A percentile compares a stretch with the other conserved stretches of the same genome.
These are phyloP conservation scores for Rhizopus sp. DNA, from an alignment of 371 early-diverging fungal species.

Conservation along the genomic window DNA sequence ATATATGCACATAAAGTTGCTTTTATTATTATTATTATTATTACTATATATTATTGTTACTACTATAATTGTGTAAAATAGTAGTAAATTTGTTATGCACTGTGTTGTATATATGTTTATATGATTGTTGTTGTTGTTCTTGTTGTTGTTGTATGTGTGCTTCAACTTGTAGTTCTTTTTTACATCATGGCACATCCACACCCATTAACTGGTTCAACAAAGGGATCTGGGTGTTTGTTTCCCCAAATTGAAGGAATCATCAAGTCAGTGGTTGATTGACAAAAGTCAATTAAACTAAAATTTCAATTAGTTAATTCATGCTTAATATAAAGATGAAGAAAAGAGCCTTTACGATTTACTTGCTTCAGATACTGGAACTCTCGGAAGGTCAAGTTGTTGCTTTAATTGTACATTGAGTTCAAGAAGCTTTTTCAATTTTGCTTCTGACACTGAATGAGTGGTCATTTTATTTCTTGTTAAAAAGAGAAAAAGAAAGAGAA, in stretches of 20 bases:
- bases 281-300: conserved; percentile 54
- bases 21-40: too few relatives aligned
- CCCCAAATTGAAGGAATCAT: conserved; percentile 85
- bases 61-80: too few relatives aligned
- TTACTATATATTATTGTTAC: too few relatives aligned
- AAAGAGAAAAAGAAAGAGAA: not conserved
- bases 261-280: conserved; percentile 59
- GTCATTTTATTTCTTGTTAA: not conserved
- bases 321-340: conserved; percentile 12
- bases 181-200: conserved; percentile 38
- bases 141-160: too few relatives aligned
- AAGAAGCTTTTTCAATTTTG: conserved; percentile 71
- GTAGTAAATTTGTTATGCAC: too few relatives aligned
- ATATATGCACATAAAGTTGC: not conserved
- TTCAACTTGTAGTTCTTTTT: too few relatives aligned
- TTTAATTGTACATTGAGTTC: conserved; percentile 76
- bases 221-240: conserved; percentile 79
- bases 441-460: conserved; percentile 48
- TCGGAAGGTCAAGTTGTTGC: conserved; percentile 78
- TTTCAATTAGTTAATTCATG: conserved; percentile 15
- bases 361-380: conserved; percentile 82
- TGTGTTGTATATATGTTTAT: too few relatives aligned
- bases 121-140: too few relatives aligned
- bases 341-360: conserved; percentile 16
- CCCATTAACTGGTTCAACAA: conserved; percentile 45